Percentiles rank a stretch among this genome's conserved stretches.
phyloP scores from a whole-genome alignment of 805 yeast genomes.

The Zygosaccharomyces lentus region DNA sequence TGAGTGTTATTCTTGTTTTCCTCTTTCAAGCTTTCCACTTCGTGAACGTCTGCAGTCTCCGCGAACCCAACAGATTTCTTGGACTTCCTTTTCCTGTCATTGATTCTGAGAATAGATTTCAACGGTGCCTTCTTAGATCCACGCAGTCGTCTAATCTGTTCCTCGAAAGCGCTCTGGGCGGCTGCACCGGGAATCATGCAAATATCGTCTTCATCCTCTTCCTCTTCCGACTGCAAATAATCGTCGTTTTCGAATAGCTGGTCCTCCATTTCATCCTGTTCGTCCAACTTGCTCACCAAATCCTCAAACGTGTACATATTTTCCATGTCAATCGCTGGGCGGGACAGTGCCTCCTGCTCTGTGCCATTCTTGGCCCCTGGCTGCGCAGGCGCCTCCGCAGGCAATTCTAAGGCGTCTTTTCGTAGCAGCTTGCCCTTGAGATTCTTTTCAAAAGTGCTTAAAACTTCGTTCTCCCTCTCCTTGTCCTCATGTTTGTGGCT shows the following conservation, averaged over 20 bases:
- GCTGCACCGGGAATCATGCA: conserved; percentile 24
- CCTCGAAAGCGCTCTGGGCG: conserved; percentile 27
- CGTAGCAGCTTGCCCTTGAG: conserved; percentile 14
- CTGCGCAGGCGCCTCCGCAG: conserved; percentile 3
- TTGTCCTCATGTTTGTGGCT: conserved; percentile 2
- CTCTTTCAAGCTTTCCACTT: conserved; percentile 32
- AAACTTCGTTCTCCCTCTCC: conserved; percentile 23
- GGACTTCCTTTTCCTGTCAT: conserved; percentile 9
- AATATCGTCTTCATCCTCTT: conserved; percentile 18
- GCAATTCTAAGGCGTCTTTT: neutral
- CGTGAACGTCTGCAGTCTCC: conserved; percentile 29
- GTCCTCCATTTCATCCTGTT: conserved; percentile 28
- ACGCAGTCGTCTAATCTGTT: conserved; percentile 26
- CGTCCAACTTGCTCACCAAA: conserved; percentile 31
- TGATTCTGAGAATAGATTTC: conserved; percentile 20
- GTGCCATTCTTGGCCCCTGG: neutral
- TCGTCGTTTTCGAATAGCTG: conserved; percentile 13
- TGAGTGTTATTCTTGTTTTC: conserved; percentile 33
- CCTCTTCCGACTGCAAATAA: conserved; percentile 10
- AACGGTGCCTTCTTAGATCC: neutral
- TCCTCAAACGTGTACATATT: conserved; percentile 35
- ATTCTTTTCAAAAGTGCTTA: conserved; percentile 29
- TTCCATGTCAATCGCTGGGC: conserved; percentile 20
- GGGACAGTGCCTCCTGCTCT: neutral
- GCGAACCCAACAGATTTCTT: conserved; percentile 35